Evolutionary conservation across 1,284 basidiomycete species (phyloP), one percentile per base, ranked within the genome.

Genomic region (Tilletia setariae): DNA sequence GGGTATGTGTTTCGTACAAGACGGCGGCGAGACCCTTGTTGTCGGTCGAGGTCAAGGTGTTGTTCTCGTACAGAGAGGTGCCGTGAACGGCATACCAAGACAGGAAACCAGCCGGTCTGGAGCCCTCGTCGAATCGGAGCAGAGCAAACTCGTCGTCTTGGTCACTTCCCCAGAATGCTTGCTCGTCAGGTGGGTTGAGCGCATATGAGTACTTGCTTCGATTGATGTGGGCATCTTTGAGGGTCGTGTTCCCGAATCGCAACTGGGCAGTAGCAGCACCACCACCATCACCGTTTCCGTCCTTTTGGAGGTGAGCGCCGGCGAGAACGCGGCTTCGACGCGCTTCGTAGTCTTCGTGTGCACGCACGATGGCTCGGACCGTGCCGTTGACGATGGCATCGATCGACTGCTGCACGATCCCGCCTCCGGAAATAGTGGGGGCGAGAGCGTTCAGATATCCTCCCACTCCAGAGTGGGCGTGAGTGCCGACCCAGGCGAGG

Each of bases 81-180:
- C 91, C 90, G 83, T 92, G 91, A 0, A 92, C 91, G 0, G 90
- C 85, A 79, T 89, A 92, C 85, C 91, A 91, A 77, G 87, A 73
- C 2, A 79, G 71, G 42, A 79, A 71, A 6, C 74, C 77, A n/a
- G 71, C 70, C 2, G 76, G 32, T 13, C 32, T 11, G 28, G 19
- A 6, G 30, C 67, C 23, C 6, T 79, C 76, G 53, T 74, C 72
- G 40, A 79, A 79, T 51, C 71, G 73, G 59, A 79, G 67, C 63
- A 77, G 65, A 13, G 69, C 68, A 63, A 79, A 79, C n/a, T 77
- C 77, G 46, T 78, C 74, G 62, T 79, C 77, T 44, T 75, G 72
- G 47, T 77, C 73, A 46, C 73, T 71, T 44, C 74, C 74, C 67
- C 76, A 79, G n/a, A 70, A 21, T 28, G 74, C 76, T 16, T 74